phyloP scores from a whole-genome alignment of 441 rosid genomes.

The Adansonia gregorii region DNA sequence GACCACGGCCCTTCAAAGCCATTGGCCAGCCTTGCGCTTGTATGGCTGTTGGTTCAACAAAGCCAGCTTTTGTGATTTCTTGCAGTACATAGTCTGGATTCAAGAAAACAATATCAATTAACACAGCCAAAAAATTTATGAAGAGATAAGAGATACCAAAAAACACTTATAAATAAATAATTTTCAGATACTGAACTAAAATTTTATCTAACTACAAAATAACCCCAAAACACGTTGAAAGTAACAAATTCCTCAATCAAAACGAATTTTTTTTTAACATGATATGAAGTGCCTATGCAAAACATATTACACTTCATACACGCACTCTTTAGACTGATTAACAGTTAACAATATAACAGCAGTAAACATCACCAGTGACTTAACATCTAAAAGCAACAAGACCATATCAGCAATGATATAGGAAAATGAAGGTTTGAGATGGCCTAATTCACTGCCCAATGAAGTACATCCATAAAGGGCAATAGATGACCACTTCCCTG shows the following conservation, averaged over 20 bases:
- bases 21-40: conserved; percentile 99
- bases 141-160: neutral
- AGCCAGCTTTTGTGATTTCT: conserved; percentile 88
- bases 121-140: conserved; percentile 6
- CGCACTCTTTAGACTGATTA: neutral
- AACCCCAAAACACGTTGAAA: neutral
- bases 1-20: conserved; percentile 95
- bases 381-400: neutral
- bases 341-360: neutral
- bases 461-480: neutral
- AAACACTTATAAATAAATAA: neutral
- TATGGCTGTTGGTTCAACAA: conserved; percentile 89
- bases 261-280: neutral
- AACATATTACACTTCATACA: neutral
- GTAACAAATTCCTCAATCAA: conserved; percentile 1
- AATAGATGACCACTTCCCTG: neutral
- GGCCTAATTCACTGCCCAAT: neutral
- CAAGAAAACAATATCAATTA: conserved; percentile 24
- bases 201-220: neutral
- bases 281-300: neutral
- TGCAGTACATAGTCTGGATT: conserved; percentile 84
- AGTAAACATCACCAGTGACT: neutral
- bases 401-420: neutral
- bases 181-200: neutral
- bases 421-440: neutral